A percentile compares a stretch with the other conserved stretches of the same genome.
phyloP scores from a whole-genome alignment of 108 stramenopile species.

The Fistulifera solaris region DNA sequence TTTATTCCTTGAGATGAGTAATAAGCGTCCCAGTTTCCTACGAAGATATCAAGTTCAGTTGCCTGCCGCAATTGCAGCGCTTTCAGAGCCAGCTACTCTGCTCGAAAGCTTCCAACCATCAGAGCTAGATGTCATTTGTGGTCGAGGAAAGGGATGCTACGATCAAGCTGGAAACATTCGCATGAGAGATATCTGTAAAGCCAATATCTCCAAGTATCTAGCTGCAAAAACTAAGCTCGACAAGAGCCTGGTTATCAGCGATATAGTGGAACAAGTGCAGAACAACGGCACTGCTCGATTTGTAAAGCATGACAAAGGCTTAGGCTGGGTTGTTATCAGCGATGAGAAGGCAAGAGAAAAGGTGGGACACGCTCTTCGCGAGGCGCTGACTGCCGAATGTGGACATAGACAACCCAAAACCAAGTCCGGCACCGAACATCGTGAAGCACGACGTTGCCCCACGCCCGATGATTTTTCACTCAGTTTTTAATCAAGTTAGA shows the following conservation, averaged over 20 bases:
- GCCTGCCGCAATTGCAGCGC: neutral
- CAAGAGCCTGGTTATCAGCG: conserved; percentile 2
- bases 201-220: neutral
- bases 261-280: conserved; percentile 1
- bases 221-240: conserved; percentile 1
- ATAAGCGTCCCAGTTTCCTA: too few species aligned
- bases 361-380: conserved; percentile 14
- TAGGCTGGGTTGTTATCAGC: conserved; percentile 4
- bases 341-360: conserved; percentile 8
- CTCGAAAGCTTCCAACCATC: conserved; percentile 3
- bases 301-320: conserved; percentile 4
- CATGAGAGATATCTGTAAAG: neutral
- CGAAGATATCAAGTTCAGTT: neutral
- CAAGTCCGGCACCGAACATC: too few species aligned
- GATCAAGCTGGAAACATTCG: conserved; percentile 2
- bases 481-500: too few species aligned
- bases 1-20: too few species aligned
- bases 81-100: neutral
- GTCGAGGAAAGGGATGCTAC: conserved; percentile 4
- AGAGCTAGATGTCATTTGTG: conserved; percentile 5
- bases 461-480: too few species aligned
- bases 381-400: neutral
- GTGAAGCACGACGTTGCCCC: too few species aligned
- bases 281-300: conserved; percentile 5
- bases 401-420: too few species aligned